These are phyloP conservation scores for Biscutella laevigata DNA, from an alignment of 441 rosid genomes.

Conservation along the genomic window DNA sequence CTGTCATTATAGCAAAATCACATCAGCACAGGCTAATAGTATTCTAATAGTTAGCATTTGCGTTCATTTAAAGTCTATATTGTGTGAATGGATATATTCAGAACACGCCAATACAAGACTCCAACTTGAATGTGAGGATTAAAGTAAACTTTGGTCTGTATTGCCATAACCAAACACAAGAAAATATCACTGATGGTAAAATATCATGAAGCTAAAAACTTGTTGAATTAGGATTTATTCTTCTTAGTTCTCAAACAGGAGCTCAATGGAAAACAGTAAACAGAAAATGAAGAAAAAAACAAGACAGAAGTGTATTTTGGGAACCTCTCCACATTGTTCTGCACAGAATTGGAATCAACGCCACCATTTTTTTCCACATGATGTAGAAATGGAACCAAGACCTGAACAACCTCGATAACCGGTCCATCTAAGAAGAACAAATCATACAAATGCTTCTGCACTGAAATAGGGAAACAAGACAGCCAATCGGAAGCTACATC, in stretches of 20 bases:
- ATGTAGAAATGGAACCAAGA: conserved; percentile 62
- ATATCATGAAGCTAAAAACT: background rate
- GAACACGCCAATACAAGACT: background rate
- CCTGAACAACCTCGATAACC: conserved; percentile 65
- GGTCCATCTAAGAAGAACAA: conserved; percentile 66
- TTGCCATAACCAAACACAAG: background rate
- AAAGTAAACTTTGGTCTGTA: background rate
- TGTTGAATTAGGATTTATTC: background rate
- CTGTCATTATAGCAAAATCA: conserved; percentile 35
- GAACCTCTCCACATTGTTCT: conserved; percentile 71
- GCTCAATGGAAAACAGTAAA: background rate
- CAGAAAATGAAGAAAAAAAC: background rate
- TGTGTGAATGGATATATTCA: too few species aligned
- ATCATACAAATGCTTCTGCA: conserved; percentile 63
- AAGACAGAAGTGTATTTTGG: background rate
- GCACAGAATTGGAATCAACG: conserved; percentile 41
- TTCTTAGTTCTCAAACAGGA: background rate
- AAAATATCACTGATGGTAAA: background rate
- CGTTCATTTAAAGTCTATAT: too few species aligned
- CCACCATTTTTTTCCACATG: conserved; percentile 27
- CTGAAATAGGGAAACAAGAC: conserved; percentile 75
- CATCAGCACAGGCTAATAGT: background rate
- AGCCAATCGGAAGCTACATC: conserved; percentile 91
- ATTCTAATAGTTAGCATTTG: background rate
- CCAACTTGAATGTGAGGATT: background rate